Conservation (phyloP, 1,139 yeast species). For the Magnusiomyces suaveolens region DNA sequence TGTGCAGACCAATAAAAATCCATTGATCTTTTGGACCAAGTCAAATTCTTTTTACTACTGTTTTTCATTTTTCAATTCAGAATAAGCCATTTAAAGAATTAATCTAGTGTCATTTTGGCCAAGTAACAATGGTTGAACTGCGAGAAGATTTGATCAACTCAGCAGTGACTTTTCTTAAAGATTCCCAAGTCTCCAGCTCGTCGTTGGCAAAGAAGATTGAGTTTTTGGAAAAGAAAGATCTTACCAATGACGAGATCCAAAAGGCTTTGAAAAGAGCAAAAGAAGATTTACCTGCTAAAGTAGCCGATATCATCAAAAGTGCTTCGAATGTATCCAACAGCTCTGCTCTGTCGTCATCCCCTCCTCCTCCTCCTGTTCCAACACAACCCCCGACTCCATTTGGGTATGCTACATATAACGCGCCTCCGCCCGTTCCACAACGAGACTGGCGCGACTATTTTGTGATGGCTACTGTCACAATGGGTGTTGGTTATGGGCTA, state of each 20-base stretch:
- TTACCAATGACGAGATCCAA: slow-evolving; percentile 70
- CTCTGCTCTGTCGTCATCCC: no score
- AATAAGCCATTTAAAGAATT: no score
- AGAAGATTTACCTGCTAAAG: slow-evolving; percentile 13
- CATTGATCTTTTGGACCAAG: no score
- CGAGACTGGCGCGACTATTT: slow-evolving; percentile 95
- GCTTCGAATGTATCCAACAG: slow-evolving; percentile 11
- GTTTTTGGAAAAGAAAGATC: slow-evolving; percentile 78
- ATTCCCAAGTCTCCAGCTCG: slow-evolving; percentile 65
- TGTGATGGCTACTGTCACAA: slow-evolving; percentile 96
- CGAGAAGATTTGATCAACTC: slow-evolving; percentile 66
- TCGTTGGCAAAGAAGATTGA: slow-evolving; percentile 78
- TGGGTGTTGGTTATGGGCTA: slow-evolving; percentile 78
- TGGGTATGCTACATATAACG: slow-evolving; percentile 30
- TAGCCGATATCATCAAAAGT: no score
- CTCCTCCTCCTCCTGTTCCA: not conserved
- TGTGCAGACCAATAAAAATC: no score
- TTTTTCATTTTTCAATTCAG: not conserved
- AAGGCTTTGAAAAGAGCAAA: slow-evolving; percentile 60
- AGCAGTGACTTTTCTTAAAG: slow-evolving; percentile 74
- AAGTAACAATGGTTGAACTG: slow-evolving; percentile 28
- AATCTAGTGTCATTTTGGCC: no score
- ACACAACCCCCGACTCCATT: slow-evolving; percentile 15
- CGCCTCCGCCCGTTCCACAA: slow-evolving; percentile 71
- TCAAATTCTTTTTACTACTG: not conserved